Percentiles rank a stretch among this genome's conserved stretches.
phyloP scores from a whole-genome alignment of 140 eudicot genomes.

The Eryngium alpinum region DNA sequence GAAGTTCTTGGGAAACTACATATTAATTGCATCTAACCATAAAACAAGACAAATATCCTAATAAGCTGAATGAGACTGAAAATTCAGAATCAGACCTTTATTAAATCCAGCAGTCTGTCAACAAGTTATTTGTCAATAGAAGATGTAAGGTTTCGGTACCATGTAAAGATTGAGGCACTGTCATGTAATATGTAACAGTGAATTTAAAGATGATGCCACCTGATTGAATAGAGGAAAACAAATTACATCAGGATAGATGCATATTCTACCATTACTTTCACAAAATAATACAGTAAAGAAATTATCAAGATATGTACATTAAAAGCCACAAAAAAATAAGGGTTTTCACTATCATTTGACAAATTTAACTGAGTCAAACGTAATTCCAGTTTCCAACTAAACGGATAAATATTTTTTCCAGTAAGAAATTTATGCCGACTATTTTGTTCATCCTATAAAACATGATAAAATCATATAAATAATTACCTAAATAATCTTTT shows the following conservation, averaged over 20 bases:
- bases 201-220: constrained; percentile 92
- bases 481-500: too few species aligned
- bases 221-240: constrained; percentile 27
- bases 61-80: not conserved
- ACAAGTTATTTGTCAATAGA: constrained; percentile 84
- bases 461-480: too few species aligned
- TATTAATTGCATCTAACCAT: not conserved
- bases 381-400: too few species aligned
- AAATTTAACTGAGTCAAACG: too few species aligned
- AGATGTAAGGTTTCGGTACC: constrained; percentile 76
- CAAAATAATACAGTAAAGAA: too few species aligned
- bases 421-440: too few species aligned
- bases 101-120: constrained; percentile 86
- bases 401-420: too few species aligned
- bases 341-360: too few species aligned
- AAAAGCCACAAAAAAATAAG: too few species aligned
- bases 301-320: too few species aligned
- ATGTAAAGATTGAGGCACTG: constrained; percentile 62
- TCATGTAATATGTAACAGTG: constrained; percentile 84
- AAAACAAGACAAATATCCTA: not conserved
- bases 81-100: constrained; percentile 54
- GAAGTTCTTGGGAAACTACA: too few species aligned
- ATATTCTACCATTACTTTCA: not conserved
- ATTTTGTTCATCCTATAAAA: too few species aligned
- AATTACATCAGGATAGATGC: constrained; percentile 10